Evolutionary conservation across 1,139 yeast species (phyloP).

Genomic region (Maudiozyma humilis): DNA sequence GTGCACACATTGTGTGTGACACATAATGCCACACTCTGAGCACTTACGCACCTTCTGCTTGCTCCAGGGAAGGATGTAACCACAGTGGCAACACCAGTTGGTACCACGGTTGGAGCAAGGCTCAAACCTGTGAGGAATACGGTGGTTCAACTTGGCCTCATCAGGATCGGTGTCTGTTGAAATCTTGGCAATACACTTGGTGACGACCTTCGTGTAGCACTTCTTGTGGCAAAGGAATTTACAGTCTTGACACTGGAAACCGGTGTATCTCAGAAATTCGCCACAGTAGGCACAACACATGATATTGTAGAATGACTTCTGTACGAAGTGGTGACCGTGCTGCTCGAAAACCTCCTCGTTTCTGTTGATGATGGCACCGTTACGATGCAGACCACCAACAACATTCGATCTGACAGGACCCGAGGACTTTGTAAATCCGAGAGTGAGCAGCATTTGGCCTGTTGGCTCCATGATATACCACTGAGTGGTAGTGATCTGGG

Average conservation of each 20-base stretch:
- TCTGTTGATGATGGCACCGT: slow-evolving; percentile 93
- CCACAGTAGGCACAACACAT: slow-evolving; percentile 98
- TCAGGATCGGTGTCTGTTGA: slow-evolving; percentile 77
- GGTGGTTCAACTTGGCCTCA: slow-evolving; percentile 87
- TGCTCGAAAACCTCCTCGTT: slow-evolving; percentile 93
- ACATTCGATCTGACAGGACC: slow-evolving; percentile 41
- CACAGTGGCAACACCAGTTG: slow-evolving; percentile 99
- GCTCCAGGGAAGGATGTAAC: slow-evolving; percentile 91
- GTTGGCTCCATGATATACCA: slow-evolving; percentile 94
- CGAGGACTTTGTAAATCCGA: slow-evolving; percentile 70
- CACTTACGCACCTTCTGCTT: slow-evolving; percentile 91
- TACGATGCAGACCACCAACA: slow-evolving; percentile 70
- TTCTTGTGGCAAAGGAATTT: slow-evolving; percentile 88
- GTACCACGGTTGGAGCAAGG: slow-evolving; percentile 89
- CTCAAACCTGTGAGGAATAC: slow-evolving; percentile 93
- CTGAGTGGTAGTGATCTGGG: slow-evolving; percentile 44
- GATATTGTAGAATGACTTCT: slow-evolving; percentile 87
- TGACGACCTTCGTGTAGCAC: slow-evolving; percentile 88
- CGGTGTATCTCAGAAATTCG: slow-evolving; percentile 86
- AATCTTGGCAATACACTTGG: slow-evolving; percentile 89
- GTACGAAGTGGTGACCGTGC: slow-evolving; percentile 94
- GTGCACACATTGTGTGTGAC: slow-evolving; percentile 88
- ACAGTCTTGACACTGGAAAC: slow-evolving; percentile 95
- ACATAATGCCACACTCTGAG: slow-evolving; percentile 89
- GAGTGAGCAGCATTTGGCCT: slow-evolving; percentile 72